Base-by-base conservation (phyloP, 1,139 yeast species). In the Blastobotrys illinoisensis region DNA sequence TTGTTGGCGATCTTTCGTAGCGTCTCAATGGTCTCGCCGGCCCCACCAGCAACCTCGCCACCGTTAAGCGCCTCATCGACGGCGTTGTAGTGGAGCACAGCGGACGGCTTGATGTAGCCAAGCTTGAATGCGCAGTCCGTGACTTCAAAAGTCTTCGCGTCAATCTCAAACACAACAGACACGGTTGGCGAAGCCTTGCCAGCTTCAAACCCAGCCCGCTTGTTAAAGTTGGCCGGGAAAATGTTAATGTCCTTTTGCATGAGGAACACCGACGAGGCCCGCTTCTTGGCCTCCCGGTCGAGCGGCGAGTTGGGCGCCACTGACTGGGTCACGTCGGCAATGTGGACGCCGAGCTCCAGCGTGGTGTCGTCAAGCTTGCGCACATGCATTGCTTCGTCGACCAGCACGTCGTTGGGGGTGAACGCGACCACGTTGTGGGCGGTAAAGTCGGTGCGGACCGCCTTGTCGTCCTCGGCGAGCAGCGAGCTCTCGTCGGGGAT, bases 221-320 rank as follows among this genome's bases (percentile, higher is more conserved):
- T 79, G 60, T 82, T 83, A 50, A 89, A 77, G 49, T 78, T 77
- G 43, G 75, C 74, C 1, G 98, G 97, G 61, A 87, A 79, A 64
- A 93, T 76, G 59, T 86, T 82, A 44, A 79, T 78, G 20, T 77
- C 72, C 60, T 84, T 85, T 67, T 91, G 96, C n/a, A 95, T 95
- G 71, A 93, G 79, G 67, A 85, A 86, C 5, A 93, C 98, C 13
- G 96, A 84, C 2, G 93, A 83, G 1, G 95, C 89, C 68, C 98
- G 81, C 73, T 89, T 90, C 71, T 89, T 88, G 1, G 96, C 88
- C 68, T 93, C 91, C 58, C 95, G 84, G 66, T 93, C 99, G 58
- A 93, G 74, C 2, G 82, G 74, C 0, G 96, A 83, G 14, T 90
- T 93, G 36, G 82, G 83, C 61, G 79, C 81, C 54, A 91, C 73